Conservation (phyloP, 768 basidiomycete genomes). For the Polyporus arcularius region DNA sequence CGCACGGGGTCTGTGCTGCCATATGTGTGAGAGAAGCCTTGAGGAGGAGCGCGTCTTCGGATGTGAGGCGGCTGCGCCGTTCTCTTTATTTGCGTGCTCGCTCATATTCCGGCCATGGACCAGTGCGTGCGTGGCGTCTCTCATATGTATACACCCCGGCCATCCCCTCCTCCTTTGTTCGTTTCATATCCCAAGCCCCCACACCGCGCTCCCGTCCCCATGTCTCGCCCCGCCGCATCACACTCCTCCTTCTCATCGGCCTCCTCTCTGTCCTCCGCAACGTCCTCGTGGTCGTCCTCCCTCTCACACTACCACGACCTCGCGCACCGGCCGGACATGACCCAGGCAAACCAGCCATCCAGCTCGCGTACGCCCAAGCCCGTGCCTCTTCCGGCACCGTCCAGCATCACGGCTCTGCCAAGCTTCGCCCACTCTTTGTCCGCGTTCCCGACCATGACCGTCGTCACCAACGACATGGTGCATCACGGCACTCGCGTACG, state of each 20-base stretch:
- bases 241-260: constrained; percentile 16
- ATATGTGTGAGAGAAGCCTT: constrained; percentile 2
- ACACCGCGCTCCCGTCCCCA: neutral
- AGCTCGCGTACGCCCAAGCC: constrained; percentile 1
- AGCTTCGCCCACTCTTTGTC: constrained; percentile 33
- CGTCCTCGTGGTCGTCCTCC: constrained; percentile 6
- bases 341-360: constrained; percentile 2
- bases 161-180: constrained; percentile 19
- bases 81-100: constrained; percentile 9
- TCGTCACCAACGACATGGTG: constrained; percentile 32
- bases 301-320: constrained; percentile 4
- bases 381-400: constrained; percentile 1
- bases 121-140: constrained; percentile 16
- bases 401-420: constrained; percentile 28
- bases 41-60: constrained; percentile 15
- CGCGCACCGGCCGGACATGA: neutral
- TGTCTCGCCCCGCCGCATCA: constrained; percentile 16
- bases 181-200: constrained; percentile 13
- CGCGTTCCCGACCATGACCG: constrained; percentile 30
- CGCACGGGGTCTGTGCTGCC: constrained; percentile 10
- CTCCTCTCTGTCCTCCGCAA: constrained; percentile 15
- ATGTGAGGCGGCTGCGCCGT: constrained; percentile 19
- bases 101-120: constrained; percentile 11
- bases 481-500: constrained; percentile 27
- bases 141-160: constrained; percentile 11